A percentile compares a stretch with the other conserved stretches of the same genome.
Conservation (phyloP, 441 rosid genomes). For the Erodium texanum region DNA sequence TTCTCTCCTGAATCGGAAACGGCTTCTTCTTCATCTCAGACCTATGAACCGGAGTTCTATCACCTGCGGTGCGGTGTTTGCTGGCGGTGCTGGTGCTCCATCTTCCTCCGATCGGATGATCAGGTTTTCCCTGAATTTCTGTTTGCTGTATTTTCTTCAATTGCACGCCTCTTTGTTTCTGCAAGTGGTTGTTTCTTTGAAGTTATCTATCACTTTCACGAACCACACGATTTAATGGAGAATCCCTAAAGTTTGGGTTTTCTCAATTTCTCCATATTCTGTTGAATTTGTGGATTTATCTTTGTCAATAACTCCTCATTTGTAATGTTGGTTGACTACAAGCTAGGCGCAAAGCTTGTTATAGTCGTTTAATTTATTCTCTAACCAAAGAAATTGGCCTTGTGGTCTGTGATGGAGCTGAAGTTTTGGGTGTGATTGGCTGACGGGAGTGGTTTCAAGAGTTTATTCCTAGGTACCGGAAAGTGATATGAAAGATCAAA, state of each 20-base stretch:
- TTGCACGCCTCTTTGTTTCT: background rate
- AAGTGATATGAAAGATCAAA: background rate
- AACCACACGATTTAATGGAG: no score
- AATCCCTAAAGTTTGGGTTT: no score
- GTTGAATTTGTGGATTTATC: no score
- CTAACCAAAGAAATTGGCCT: background rate
- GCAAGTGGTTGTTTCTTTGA: background rate
- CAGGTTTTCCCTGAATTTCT: background rate
- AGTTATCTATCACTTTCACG: background rate
- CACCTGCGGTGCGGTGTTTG: background rate
- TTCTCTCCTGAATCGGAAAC: background rate
- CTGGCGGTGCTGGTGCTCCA: background rate
- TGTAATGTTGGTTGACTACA: no score
- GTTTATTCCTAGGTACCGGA: background rate
- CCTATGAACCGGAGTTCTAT: background rate
- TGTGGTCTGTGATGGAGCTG: background rate
- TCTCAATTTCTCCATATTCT: no score
- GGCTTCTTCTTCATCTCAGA: background rate
- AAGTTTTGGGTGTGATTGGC: slow-evolving; percentile 1
- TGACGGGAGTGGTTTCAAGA: background rate
- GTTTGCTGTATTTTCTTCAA: background rate
- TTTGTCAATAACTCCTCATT: no score
- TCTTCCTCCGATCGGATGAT: background rate
- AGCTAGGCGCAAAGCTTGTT: no score
- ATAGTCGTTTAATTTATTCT: no score